phyloP scores from a whole-genome alignment of 768 basidiomycete species.

The Collybia sordida region DNA sequence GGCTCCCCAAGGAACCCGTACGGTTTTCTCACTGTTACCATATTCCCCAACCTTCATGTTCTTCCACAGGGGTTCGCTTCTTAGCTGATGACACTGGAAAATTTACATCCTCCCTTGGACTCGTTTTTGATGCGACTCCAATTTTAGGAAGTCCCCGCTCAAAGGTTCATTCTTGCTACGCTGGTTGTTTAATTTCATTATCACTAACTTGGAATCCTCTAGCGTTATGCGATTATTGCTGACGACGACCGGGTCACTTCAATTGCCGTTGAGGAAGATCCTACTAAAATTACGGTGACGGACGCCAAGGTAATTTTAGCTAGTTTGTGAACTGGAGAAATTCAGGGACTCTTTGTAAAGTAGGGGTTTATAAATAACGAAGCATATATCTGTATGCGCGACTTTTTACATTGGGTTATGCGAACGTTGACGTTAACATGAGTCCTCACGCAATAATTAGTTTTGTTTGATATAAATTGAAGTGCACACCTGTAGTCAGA shows the following conservation, averaged over 20 bases:
- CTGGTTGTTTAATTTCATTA: neutral
- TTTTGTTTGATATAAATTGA: no score
- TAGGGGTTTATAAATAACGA: no score
- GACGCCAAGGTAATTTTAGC: slow-evolving; percentile 46
- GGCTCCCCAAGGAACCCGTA: slow-evolving; percentile 56
- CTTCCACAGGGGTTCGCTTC: slow-evolving; percentile 49
- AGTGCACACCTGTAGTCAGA: no score
- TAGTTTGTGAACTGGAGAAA: slow-evolving; percentile 14
- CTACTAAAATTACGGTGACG: slow-evolving; percentile 50
- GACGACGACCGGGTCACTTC: slow-evolving; percentile 56
- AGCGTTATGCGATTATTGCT: slow-evolving; percentile 60
- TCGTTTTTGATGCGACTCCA: slow-evolving; percentile 60
- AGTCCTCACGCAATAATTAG: no score
- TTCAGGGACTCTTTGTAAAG: no score
- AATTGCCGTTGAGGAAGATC: slow-evolving; percentile 50
- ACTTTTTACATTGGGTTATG: no score
- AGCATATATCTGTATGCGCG: no score
- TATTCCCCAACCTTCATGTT: slow-evolving; percentile 7
- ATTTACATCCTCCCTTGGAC: slow-evolving; percentile 52
- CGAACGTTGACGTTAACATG: no score
- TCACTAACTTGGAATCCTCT: slow-evolving; percentile 4
- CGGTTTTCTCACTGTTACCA: slow-evolving; percentile 14
- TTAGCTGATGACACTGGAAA: slow-evolving; percentile 69
- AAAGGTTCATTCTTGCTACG: slow-evolving; percentile 40
- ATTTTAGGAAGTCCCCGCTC: slow-evolving; percentile 68